Base-by-base conservation (phyloP, 805 yeast species). In the Teunomyces atbi region DNA sequence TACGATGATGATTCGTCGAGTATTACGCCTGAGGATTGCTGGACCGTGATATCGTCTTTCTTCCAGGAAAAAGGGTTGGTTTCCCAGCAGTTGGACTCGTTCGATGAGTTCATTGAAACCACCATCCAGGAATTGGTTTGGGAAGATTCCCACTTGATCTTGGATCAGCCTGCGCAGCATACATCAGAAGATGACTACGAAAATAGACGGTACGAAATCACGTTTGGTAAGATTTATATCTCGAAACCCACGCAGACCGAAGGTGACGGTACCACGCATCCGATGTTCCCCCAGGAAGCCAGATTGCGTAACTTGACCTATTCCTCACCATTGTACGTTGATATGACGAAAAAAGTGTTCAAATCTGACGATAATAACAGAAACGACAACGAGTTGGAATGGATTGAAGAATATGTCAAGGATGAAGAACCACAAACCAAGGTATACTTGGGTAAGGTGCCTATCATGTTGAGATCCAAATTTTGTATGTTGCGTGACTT, bases 261-360 rank as follows among this genome's bases (percentile, higher is more conserved):
- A 73, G 96, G 98, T 13, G 99, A 94, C 72, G 99, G 99, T 74
- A 90, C 96, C n/a, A 92, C 98, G n/a, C 92, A 90, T 61, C 95
- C 96, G 11, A 83, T 94, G 84, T 88, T 88, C 63, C 99, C 99
- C 8, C 99, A 95, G 70, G 99, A 94, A 68, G 98, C 99, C 6
- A 81, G 99, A 59, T 77, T 94, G 54, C 84, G 99, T 71, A 94
- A 94, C 65, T 77, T 94, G 71, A 94, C 99, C 0, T 94, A 94
- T 65, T 89, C 97, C 4, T 89, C 97, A 27, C 97, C 98, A 32
- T 77, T 94, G 43, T 94, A 94, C 60, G 97, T 94, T 21, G 98
- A 94, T 64, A 92, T 94, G 87, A 82, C 87, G 59, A 94, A 94
- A 69, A 81, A 86, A 55, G 94, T 94, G 16, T 81, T 89, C 62